Conservation (phyloP, 2,329 filamentous ascomycete genomes). For the Colletotrichum cereale region DNA sequence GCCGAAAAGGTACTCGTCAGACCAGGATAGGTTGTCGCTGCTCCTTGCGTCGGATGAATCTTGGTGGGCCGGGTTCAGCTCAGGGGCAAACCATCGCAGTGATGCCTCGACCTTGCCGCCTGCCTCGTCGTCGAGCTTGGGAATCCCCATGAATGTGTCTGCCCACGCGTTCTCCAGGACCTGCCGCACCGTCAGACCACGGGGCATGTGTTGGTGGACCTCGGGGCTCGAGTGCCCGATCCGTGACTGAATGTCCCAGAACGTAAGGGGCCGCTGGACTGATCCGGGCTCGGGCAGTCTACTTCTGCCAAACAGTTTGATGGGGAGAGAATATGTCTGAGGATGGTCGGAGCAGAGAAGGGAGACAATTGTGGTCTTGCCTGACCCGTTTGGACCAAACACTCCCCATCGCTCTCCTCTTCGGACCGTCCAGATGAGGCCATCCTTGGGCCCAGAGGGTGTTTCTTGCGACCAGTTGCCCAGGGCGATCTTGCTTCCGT, state of each 20-base stretch:
- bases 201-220: conserved; percentile 92
- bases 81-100: conserved; percentile 81
- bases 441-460: conserved; percentile 64
- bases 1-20: conserved; percentile 76
- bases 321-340: conserved; percentile 89
- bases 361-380: conserved; percentile 94
- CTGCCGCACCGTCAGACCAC: conserved; percentile 77
- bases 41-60: conserved; percentile 43
- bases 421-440: conserved; percentile 85
- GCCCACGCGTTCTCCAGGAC: conserved; percentile 90
- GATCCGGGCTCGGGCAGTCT: conserved; percentile 81
- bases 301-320: conserved; percentile 86
- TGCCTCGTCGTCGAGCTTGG: conserved; percentile 71
- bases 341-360: conserved; percentile 96
- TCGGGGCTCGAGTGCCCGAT: conserved; percentile 96
- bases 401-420: conserved; percentile 91
- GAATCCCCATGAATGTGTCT: conserved; percentile 82
- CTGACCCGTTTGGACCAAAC: conserved; percentile 93
- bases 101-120: conserved; percentile 74
- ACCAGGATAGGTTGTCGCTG: conserved; percentile 67
- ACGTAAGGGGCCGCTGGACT: conserved; percentile 77
- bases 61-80: conserved; percentile 72
- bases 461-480: conserved; percentile 81
- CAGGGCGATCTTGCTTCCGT: conserved; percentile 81
- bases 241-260: conserved; percentile 91